Evolutionary conservation across 2,329 filamentous ascomycete species (phyloP), one percentile per base, ranked within the genome.

Genomic region (Talaromyces verruculosus): DNA sequence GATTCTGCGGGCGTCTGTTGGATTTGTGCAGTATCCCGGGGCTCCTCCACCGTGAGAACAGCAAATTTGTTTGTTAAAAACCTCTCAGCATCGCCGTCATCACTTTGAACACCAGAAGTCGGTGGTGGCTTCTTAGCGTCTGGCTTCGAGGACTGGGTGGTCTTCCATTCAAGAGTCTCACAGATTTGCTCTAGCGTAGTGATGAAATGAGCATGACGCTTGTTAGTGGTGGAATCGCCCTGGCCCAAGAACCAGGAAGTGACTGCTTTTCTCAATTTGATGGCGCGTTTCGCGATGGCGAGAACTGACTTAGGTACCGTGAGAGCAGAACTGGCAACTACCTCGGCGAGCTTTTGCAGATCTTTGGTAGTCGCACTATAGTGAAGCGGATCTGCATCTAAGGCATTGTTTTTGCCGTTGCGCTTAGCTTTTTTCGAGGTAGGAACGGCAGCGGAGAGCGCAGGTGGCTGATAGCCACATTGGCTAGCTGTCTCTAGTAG

Each of bases 211-310:
- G 71, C 68, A 69, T 74, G 73, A 2, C 68, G 64, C 30, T 69
- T 66, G 60, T 74, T 71, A 57, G 66, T 67, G 13, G 35, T 61
- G 10, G 65, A 62, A 59, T 71, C 66, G 5, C 71, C 72, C 61
- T 69, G 67, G 22, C 71, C 73, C 62, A 73, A 63, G 61, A 74
- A 73, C 69, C 70, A 74, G 28, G 70, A 71, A 55, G 72, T 75
- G 59, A 75, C 71, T 6, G 64, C 22, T 53, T 35, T 71, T 68
- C 71, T 71, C 67, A 74, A 65, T 43, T 69, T 71, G 53, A 73
- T 72, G 22, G 71, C 71, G 30, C 71, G 72, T 67, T 70, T 72
- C 2, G 71, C 72, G 33, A 73, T 68, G 65, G 64, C 47, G 53
- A 74, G 68, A 63, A 74, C 60, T 25, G 69, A 41, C 33, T 57